A percentile compares a stretch with the other conserved stretches of the same genome.
Evolutionary conservation across 1,139 yeast species (phyloP).

Genomic region (Geotrichum citri-aurantii): DNA sequence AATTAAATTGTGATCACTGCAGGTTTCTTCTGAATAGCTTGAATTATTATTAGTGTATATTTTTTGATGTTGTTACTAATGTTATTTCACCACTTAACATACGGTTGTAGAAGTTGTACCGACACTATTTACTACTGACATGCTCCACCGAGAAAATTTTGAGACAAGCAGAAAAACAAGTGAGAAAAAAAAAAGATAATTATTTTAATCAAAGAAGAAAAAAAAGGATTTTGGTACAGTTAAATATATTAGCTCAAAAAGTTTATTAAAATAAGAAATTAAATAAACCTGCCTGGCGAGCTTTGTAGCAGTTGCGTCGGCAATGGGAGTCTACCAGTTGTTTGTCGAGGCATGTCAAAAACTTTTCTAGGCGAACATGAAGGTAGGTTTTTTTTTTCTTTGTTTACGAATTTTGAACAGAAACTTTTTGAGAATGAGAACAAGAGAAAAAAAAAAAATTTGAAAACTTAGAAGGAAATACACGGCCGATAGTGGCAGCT

Average conservation of each 20-base stretch:
- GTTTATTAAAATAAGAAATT: neutral
- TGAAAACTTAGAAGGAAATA: neutral
- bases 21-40: no score
- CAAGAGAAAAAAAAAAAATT: neutral
- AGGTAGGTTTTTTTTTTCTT: neutral
- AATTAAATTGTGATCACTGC: no score
- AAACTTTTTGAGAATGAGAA: neutral
- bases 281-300: neutral
- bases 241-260: neutral
- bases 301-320: neutral
- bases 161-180: neutral
- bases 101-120: neutral
- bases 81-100: neutral
- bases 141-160: neutral
- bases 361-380: neutral
- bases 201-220: neutral
- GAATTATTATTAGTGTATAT: no score
- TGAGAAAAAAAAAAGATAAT: neutral
- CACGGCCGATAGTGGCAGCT: neutral
- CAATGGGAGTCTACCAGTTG: neutral
- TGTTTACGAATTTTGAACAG: neutral
- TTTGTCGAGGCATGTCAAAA: neutral
- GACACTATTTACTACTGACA: neutral
- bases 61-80: no score
- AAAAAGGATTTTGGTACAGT: neutral